Conservation (phyloP, 108 stramenopile species). For the Nitzschia inconspicua region DNA sequence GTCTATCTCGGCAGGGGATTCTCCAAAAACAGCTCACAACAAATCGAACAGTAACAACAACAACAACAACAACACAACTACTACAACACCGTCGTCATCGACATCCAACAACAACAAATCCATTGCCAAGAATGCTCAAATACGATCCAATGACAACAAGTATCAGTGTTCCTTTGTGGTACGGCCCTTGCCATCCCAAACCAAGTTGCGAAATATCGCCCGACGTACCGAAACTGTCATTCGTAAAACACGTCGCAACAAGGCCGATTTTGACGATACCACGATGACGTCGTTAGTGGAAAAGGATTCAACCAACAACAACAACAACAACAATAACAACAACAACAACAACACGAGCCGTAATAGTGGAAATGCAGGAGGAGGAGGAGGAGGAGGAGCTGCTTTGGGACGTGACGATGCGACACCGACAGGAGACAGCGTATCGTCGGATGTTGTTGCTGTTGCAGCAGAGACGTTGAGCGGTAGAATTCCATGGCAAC, state of each 20-base stretch:
- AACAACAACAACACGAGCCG: background rate
- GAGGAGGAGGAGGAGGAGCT: background rate
- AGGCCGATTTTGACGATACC: background rate
- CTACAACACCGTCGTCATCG: background rate
- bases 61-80: background rate
- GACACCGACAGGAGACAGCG: no score
- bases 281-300: background rate
- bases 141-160: background rate
- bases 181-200: constrained; percentile 38
- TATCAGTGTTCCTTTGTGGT: constrained; percentile 19
- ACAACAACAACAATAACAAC: background rate
- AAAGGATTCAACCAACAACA: background rate
- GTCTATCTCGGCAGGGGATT: background rate
- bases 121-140: background rate
- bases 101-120: background rate
- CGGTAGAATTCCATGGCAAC: no score
- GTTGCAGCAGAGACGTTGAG: no score
- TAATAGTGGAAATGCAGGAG: background rate
- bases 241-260: constrained; percentile 22
- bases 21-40: background rate
- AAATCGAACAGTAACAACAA: background rate
- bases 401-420: no score
- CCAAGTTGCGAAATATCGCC: constrained; percentile 44
- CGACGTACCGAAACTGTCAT: constrained; percentile 47
- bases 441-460: no score